Evolutionary conservation across 2,329 filamentous ascomycete genomes (phyloP).

Genomic region (Fusarium nisikadoi): DNA sequence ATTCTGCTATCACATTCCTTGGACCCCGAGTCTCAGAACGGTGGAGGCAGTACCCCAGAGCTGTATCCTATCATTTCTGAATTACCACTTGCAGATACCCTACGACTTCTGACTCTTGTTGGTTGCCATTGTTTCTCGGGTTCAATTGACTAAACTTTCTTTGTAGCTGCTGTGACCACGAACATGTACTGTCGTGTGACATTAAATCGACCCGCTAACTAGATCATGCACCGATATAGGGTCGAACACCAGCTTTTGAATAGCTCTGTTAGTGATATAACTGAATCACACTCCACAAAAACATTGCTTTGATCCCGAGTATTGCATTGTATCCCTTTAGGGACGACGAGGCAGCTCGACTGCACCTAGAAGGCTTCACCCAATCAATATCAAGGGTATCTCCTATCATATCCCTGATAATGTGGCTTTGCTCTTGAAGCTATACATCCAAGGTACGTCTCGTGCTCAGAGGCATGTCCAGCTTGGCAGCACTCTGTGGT

Average conservation of each 20-base stretch:
- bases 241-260: not conserved
- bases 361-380: not conserved
- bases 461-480: not conserved
- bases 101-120: not conserved
- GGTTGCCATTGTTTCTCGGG: no score
- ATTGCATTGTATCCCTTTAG: fast-evolving
- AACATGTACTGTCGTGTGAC: not conserved
- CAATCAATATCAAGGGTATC: not conserved
- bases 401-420: not conserved
- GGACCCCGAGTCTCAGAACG: not conserved
- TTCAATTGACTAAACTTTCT: no score
- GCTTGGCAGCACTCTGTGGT: no score
- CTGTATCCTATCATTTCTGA: not conserved
- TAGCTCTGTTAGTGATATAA: not conserved
- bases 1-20: not conserved
- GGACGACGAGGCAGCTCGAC: not conserved
- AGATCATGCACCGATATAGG: not conserved
- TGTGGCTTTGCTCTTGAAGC: not conserved
- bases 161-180: not conserved
- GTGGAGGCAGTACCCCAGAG: no score
- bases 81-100: not conserved
- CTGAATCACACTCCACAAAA: not conserved
- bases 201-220: not conserved
- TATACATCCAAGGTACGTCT: not conserved
- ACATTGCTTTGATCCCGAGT: fast-evolving